Evolutionary conservation across 805 yeast species (phyloP), one percentile per base, ranked within the genome.

Genomic region (Lipomyces spencermartinsiae): DNA sequence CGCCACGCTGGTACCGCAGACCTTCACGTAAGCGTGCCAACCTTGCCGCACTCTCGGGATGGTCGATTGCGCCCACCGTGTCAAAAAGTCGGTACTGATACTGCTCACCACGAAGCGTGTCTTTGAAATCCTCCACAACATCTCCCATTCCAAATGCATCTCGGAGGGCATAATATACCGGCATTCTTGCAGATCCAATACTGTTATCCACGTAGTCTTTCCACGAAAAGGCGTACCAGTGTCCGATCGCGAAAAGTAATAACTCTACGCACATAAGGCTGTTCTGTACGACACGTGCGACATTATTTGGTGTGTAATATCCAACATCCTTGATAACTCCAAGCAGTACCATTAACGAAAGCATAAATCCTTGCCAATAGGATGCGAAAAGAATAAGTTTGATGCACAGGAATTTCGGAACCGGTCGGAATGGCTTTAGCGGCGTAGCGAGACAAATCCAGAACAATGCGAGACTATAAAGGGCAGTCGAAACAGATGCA

Each of bases 301-400:
- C 72, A 12, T 78, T 73, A 58, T 79, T 79, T 10, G 76, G 68
- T n/a, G 81, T 77, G 2, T 74, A 66, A 19, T 75, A 70, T 16
- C 77, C 76, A 7, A 80, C 78, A 59, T 80, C 81, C 7, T 67
- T 75, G 65, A 74, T 73, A 54, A 67, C 62, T 68, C 73, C 80
- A 64, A 68, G 77, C 74, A 62, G 80, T 73, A 55, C 77, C 67
- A 69, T 86, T 72, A 56, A 82, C 61, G 63, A 88, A 84, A 74
- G 83, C 72, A 75, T 83, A 80, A 79, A 84, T 80, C 96, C 92
- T 77, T 95, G 99, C 99, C 99, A 95, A 77, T 93, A 95, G n/a
- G 97, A 91, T 31, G 97, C 98, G 83, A 95, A 95, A 60, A 95
- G 93, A 64, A 95, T 92, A 71, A 93, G 83, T 76, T 95, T 95